A percentile compares a stretch with the other conserved stretches of the same genome.
These are phyloP conservation scores for Tuber umbilicatum DNA, from an alignment of 495 filamentous ascomycete genomes.

Conservation along the genomic window DNA sequence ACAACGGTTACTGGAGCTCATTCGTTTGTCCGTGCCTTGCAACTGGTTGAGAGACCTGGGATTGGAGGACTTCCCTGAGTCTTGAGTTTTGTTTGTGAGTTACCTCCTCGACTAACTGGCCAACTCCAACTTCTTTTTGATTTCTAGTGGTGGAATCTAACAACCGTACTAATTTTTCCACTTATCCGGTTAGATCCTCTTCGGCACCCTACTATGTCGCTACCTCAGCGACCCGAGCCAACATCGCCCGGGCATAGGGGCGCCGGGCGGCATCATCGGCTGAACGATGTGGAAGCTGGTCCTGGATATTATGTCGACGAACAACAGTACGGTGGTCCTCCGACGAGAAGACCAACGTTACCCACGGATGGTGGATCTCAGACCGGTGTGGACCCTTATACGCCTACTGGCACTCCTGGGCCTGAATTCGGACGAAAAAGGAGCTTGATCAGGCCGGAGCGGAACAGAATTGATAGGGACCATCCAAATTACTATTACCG, in stretches of 20 bases:
- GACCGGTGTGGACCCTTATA: slow-evolving; percentile 39
- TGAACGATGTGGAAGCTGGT: slow-evolving; percentile 22
- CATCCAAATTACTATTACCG: slow-evolving; percentile 93
- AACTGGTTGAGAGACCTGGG: slow-evolving; percentile 5
- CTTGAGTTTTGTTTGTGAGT: slow-evolving; percentile 18
- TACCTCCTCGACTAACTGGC: neutral
- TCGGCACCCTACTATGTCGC: slow-evolving; percentile 19
- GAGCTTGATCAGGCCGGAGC: slow-evolving; percentile 80
- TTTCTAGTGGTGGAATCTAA: slow-evolving; percentile 5
- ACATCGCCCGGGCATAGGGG: slow-evolving; percentile 26
- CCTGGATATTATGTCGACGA: slow-evolving; percentile 42
- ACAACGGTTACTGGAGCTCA: slow-evolving; percentile 10
- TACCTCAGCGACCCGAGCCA: slow-evolving; percentile 30
- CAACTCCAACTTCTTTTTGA: neutral
- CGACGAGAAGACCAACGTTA: slow-evolving; percentile 33
- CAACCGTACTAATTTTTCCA: slow-evolving; percentile 4
- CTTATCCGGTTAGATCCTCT: slow-evolving; percentile 9
- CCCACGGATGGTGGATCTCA: slow-evolving; percentile 43
- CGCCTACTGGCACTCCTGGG: slow-evolving; percentile 41
- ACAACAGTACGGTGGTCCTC: slow-evolving; percentile 43
- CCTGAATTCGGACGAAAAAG: slow-evolving; percentile 61
- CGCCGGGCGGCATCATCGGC: neutral
- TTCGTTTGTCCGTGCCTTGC: slow-evolving; percentile 8
- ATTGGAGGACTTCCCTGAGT: slow-evolving; percentile 27
- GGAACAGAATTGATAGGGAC: slow-evolving; percentile 68